A percentile compares a stretch with the other conserved stretches of the same genome.
Conservation (phyloP, 345 rosid species). For the Aquilaria sinensis region DNA sequence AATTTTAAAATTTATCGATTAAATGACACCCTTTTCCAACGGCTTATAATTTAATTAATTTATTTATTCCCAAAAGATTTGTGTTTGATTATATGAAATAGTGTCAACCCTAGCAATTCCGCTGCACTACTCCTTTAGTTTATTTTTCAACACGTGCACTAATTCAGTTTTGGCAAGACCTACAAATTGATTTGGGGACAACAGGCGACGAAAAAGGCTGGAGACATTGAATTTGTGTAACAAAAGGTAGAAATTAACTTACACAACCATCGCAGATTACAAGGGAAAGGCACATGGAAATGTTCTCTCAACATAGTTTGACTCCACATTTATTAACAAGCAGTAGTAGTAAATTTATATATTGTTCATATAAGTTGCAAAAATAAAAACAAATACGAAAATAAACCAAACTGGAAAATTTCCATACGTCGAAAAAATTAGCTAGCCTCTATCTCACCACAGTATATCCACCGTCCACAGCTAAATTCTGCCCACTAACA, state of each 20-base stretch:
- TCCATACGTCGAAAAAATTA: neutral
- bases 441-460: slow-evolving; percentile 36
- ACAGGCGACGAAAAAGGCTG: neutral
- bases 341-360: slow-evolving; percentile 9
- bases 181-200: no score
- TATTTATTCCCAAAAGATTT: no score
- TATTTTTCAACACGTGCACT: no score
- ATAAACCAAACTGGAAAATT: neutral
- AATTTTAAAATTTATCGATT: no score
- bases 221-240: neutral
- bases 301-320: slow-evolving; percentile 28
- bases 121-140: no score
- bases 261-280: slow-evolving; percentile 14
- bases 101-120: no score
- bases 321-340: slow-evolving; percentile 4
- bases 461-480: slow-evolving; percentile 78
- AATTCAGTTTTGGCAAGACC: no score
- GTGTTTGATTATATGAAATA: no score
- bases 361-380: slow-evolving; percentile 8
- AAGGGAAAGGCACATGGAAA: slow-evolving; percentile 38
- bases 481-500: slow-evolving; percentile 81
- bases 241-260: neutral
- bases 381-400: neutral
- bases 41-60: no score
- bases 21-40: no score